Conservation (phyloP, 768 basidiomycete genomes). For the Phylloporus rhodoxanthus region DNA sequence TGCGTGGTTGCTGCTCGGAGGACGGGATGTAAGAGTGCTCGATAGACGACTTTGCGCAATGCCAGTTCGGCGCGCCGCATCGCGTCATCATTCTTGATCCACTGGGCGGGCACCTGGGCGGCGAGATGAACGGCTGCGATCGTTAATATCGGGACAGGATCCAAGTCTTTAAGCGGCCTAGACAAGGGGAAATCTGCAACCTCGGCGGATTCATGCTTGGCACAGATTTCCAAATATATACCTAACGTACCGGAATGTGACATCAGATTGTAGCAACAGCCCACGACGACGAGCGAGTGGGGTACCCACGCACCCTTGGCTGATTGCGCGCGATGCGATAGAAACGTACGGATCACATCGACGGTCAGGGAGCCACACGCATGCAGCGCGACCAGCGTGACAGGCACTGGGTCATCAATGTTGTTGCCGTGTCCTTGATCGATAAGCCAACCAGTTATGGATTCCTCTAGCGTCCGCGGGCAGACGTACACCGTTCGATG, state of each 20-base stretch:
- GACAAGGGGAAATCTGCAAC: conserved; percentile 54
- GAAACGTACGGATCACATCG: conserved; percentile 54
- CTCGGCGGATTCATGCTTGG: conserved; percentile 2
- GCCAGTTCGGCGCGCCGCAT: conserved; percentile 41
- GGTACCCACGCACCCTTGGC: conserved; percentile 40
- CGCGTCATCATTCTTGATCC: conserved; percentile 40
- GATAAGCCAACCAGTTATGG: conserved; percentile 51
- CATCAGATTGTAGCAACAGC: conserved; percentile 78
- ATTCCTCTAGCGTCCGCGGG: conserved; percentile 38
- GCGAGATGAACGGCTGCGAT: conserved; percentile 59
- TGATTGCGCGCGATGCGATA: conserved; percentile 23
- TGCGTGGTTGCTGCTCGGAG: conserved; percentile 10
- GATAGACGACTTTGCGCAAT: conserved; percentile 64
- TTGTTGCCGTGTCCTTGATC: background rate
- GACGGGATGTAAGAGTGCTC: conserved; percentile 50
- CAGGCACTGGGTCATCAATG: conserved; percentile 29
- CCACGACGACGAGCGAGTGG: conserved; percentile 54
- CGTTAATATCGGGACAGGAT: conserved; percentile 18
- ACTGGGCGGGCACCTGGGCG: conserved; percentile 61
- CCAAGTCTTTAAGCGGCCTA: conserved; percentile 14
- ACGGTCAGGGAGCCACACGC: conserved; percentile 72
- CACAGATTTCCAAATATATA: background rate
- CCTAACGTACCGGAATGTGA: conserved; percentile 37
- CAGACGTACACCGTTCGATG: conserved; percentile 56
- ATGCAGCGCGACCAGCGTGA: conserved; percentile 65